phyloP scores from a whole-genome alignment of 106 monocot species.

The Cymbidium sinense region DNA sequence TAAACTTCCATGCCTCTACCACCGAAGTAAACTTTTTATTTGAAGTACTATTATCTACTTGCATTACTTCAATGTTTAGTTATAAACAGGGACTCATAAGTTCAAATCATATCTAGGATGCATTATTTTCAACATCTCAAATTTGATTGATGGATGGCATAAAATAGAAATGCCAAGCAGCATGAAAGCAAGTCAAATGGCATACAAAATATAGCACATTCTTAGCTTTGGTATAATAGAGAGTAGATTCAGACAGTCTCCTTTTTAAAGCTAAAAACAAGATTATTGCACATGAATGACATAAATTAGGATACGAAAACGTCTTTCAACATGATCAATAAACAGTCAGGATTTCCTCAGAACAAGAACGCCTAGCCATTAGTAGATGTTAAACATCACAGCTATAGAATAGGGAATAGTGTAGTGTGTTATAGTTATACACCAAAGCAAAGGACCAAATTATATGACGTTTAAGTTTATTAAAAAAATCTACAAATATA shows the following conservation, averaged over 20 bases:
- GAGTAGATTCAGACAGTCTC: neutral
- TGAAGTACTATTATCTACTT: too few relatives aligned
- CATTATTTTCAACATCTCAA: too few relatives aligned
- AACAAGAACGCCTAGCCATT: neutral
- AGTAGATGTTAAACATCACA: neutral
- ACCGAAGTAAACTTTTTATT: too few relatives aligned
- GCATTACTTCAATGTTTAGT: too few relatives aligned
- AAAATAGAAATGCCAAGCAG: too few relatives aligned
- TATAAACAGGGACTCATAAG: too few relatives aligned
- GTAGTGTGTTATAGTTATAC: neutral
- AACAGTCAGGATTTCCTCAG: neutral
- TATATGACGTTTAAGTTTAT: neutral
- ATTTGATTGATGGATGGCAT: too few relatives aligned
- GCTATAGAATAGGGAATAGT: neutral
- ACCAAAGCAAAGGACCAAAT: neutral
- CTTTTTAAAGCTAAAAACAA: neutral
- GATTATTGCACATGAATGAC: neutral
- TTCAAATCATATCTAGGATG: too few relatives aligned
- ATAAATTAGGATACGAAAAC: neutral
- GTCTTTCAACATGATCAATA: neutral
- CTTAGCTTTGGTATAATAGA: too few relatives aligned
- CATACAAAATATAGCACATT: too few relatives aligned
- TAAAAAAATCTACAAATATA: conserved; percentile 7
- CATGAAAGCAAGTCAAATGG: too few relatives aligned
- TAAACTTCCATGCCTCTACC: too few relatives aligned